Conservation (phyloP, 2,329 filamentous ascomycete species). For the Exutisphaerella laricina region DNA sequence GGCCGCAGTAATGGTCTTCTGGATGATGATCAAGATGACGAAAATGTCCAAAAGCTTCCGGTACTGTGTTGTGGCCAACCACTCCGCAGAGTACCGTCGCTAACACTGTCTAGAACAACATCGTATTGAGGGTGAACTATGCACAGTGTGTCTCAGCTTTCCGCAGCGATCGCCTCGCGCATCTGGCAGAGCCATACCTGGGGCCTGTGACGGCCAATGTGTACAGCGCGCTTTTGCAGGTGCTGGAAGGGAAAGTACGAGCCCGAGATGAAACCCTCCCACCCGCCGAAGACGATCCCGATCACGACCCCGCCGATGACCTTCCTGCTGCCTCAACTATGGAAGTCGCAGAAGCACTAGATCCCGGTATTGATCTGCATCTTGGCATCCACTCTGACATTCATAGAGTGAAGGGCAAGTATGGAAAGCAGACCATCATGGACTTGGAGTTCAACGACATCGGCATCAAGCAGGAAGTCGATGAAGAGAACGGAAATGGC, state of each 20-base stretch:
- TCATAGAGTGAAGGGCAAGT: constrained; percentile 23
- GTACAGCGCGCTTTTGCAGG: constrained; percentile 66
- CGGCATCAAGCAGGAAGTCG: constrained; percentile 27
- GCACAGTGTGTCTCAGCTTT: constrained; percentile 78
- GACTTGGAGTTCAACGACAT: constrained; percentile 25
- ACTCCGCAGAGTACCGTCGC: constrained; percentile 19
- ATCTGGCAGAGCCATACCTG: constrained; percentile 64
- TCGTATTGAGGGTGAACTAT: constrained; percentile 75
- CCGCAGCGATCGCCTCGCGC: constrained; percentile 69
- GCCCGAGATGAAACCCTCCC: constrained; percentile 58
- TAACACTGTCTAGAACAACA: constrained; percentile 52
- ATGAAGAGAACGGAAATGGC: constrained; percentile 21
- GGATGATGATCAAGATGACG: constrained; percentile 18
- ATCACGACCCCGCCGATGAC: constrained; percentile 37
- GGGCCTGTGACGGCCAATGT: constrained; percentile 71
- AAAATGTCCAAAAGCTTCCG: constrained; percentile 31
- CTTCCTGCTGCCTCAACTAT: constrained; percentile 36
- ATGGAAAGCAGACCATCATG: constrained; percentile 22
- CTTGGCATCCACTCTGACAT: constrained; percentile 23
- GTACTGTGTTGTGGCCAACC: constrained; percentile 29
- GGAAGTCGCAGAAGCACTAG: constrained; percentile 40
- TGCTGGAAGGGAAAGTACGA: constrained; percentile 62
- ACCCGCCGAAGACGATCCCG: constrained; percentile 38
- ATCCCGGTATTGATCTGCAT: constrained; percentile 37
- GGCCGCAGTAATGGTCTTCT: constrained; percentile 28